Base-by-base conservation (phyloP, 768 basidiomycete species). In the Agaricus bisporus region DNA sequence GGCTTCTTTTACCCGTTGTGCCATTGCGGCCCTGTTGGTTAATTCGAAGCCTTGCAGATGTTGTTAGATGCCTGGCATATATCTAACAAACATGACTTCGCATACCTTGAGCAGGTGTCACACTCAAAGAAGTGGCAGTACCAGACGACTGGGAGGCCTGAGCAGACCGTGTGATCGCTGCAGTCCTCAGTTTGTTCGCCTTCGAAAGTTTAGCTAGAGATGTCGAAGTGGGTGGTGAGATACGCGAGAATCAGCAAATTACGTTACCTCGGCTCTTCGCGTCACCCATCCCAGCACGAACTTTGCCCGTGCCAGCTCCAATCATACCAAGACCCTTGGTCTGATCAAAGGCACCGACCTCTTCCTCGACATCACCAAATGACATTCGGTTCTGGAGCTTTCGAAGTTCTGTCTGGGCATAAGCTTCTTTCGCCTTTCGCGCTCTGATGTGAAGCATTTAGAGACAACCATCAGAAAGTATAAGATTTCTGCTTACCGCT, bases 291-390 rank as follows among this genome's bases (percentile, higher is more conserved):
- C 86, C 86, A 11, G 93, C 93, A 50, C 97, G 78, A 48, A 99
- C 88, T 67, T 92, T 91, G 20, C 97, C 97, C 5, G 87, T 85
- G 15, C 83, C 76, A 49, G 78, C 78, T 37, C 94, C 93, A 57
- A 98, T 91, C 95, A 99, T 98, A 56, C 97, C 97, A 65, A 98
- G 69, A 5, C 97, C 97, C 74, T 92, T 91, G n/a, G 94, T 95
- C 73, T 98, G 86, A 71, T 97, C 97, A 61, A 92, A 95, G 29
- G 94, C 91, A 15, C 94, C 95, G 41, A 95, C 89, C 67, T 99
- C 97, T 63, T 95, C 87, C 64, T 98, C 97, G 1, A 86, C 88
- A 68, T 95, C 86, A 39, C 95, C 97, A 62, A 99, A 98, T 51
- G 76, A 83, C 88, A 98, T 89, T 44, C 97, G 83, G 67, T 99